Evolutionary conservation across 805 yeast species (phyloP), one percentile per base, ranked within the genome.

Genomic region (Kuraishia capsulata): DNA sequence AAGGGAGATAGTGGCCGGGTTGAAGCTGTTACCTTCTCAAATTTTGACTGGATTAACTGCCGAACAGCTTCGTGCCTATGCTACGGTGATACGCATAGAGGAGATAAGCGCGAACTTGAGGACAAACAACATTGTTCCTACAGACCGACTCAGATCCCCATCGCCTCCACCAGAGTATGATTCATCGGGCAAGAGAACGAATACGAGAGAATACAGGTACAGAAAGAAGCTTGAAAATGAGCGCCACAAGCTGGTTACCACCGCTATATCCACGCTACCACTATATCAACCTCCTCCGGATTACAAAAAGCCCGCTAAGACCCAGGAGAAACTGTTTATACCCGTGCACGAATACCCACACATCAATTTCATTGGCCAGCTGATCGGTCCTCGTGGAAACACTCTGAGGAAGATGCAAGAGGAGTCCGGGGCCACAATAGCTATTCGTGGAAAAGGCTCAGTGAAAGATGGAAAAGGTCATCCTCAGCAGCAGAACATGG

Each of bases 161-260:
- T 85, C 96, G 2, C 97, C 97, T 0, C 88, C 96, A 2, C 98
- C 98, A 1, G 75, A 73, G 41, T 92, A 92, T 58, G 97, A 92
- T 59, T 57, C 68, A 23, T 59, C 64, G 18, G 99, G 99, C 33
- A 80, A 77, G 53, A 78, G 97, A 51, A 77, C 76, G 8, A 92
- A 92, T 54, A 88, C 97, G 0, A 64, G 94, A 39, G 95, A 84
- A 37, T 71, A 63, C 33, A 64, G 95, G 37, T 74, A 76, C 43
- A 64, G 67, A 37, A 71, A 73, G 38, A 65, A 67, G 33, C 61
- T 82, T 32, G 95, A 87, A 49, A 76, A 76, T 40, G 97, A 92
- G 58, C 69, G 97, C 43, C 83, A 86, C 53, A 64, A 65, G 33
- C 62, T 92, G 36, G 80, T 94, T n/a, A 88, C 83, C 46, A 61